A percentile compares a stretch with the other conserved stretches of the same genome.
Evolutionary conservation across 2,329 filamentous ascomycete species (phyloP).

Genomic region (Fusarium staphyleae): DNA sequence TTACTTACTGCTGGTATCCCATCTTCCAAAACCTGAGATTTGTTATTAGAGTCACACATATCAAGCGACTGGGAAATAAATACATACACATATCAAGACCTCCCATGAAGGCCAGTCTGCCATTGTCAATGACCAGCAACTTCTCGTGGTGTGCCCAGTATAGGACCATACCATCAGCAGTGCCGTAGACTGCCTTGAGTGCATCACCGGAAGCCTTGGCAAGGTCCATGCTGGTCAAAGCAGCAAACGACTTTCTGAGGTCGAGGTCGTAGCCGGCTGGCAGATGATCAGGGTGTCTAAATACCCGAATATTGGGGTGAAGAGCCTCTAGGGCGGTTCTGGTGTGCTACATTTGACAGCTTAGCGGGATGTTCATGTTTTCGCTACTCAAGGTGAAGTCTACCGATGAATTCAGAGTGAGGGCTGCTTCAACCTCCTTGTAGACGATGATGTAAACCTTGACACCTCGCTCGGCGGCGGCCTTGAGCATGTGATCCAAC

Average conservation of each 20-base stretch:
- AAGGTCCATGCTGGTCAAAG: constrained; percentile 59
- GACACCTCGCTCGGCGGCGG: constrained; percentile 84
- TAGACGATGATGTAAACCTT: constrained; percentile 88
- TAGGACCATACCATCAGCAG: constrained; percentile 79
- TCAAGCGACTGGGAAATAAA: not conserved
- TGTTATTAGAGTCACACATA: constrained; percentile 30
- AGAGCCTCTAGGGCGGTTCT: constrained; percentile 79
- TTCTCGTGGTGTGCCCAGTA: constrained; percentile 98
- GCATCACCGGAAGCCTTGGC: constrained; percentile 75
- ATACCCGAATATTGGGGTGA: constrained; percentile 86
- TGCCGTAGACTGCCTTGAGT: constrained; percentile 81
- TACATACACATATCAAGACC: constrained; percentile 78
- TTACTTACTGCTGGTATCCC: constrained; percentile 76
- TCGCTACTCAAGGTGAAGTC: constrained; percentile 37
- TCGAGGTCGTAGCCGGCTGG: constrained; percentile 76
- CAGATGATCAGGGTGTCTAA: constrained; percentile 87
- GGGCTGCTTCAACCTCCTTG: constrained; percentile 84
- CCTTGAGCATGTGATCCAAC: constrained; percentile 81
- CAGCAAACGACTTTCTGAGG: constrained; percentile 67
- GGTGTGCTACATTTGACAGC: constrained; percentile 65
- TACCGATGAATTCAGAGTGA: constrained; percentile 64
- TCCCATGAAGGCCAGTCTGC: constrained; percentile 84
- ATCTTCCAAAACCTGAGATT: constrained; percentile 75
- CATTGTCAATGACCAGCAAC: constrained; percentile 78
- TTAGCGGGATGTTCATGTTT: constrained; percentile 3